These are phyloP conservation scores for Backusella sp. DNA, from an alignment of 192 early-diverging fungal genomes.

Conservation along the genomic window DNA sequence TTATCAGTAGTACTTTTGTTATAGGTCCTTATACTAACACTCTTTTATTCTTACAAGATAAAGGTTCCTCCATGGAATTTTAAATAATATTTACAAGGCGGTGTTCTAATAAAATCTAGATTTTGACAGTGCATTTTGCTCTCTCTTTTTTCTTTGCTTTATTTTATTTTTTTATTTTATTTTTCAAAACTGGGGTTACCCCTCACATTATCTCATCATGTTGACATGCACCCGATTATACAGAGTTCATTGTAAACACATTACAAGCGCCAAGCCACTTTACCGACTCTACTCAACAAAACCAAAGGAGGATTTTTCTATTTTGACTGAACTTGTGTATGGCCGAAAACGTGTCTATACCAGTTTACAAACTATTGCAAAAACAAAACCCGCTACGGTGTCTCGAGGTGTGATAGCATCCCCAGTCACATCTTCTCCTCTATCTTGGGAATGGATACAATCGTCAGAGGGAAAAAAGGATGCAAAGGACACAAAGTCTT, in stretches of 20 bases:
- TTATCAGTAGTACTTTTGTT: background rate
- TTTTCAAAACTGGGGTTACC: background rate
- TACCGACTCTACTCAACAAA: background rate
- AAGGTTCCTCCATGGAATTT: background rate
- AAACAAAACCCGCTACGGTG: conserved; percentile 31
- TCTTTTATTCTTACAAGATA: background rate
- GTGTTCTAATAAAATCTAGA: background rate
- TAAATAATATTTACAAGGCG: background rate
- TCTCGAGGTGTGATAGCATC: conserved; percentile 30
- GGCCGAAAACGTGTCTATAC: conserved; percentile 45
- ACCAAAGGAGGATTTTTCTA: background rate
- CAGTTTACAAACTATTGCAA: conserved; percentile 35
- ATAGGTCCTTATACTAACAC: background rate
- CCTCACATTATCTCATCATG: background rate
- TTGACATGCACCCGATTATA: background rate
- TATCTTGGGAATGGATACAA: conserved; percentile 43
- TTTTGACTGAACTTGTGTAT: conserved; percentile 41
- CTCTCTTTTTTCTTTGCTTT: background rate
- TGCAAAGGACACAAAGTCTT: background rate
- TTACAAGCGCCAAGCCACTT: background rate
- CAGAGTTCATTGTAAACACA: background rate
- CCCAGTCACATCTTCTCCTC: conserved; percentile 31
- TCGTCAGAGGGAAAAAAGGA: background rate
- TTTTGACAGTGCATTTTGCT: background rate
- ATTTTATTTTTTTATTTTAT: background rate